Evolutionary conservation across 768 basidiomycete genomes (phyloP), one percentile per base, ranked within the genome.

Genomic region (Podaxis rugospora): DNA sequence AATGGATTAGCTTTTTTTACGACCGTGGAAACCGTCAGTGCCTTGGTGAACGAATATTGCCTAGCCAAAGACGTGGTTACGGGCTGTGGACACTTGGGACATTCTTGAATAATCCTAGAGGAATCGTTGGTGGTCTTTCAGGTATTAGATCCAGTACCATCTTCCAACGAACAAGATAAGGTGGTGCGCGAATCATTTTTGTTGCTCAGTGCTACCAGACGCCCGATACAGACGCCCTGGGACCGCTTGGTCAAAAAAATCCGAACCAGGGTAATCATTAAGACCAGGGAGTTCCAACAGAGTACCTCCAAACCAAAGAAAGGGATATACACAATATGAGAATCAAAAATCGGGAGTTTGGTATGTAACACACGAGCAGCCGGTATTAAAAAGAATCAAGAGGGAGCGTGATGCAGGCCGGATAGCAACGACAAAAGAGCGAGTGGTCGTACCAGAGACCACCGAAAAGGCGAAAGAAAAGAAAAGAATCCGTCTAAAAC

Each of bases 401-500:
- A 32, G 28, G 9, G 28, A 32, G 42, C 18, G 42, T 44, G 16
- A 44, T 16, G 42, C 42, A 18, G 13, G 47, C 21, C 47, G 21
- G 6, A 21, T 11, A 49, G 11, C 47, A 27, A 25, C 7, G 21
- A n/a, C 14, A 13, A 42, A n/a, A 47, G 46, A 18, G 21, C 13
- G 46, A 21, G 47, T 1, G 39, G 54, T 42, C 54, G n/a, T 27
- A 40, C 54, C 54, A 42, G 54, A 55, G 62, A 59, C 46, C 64
- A 65, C 53, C 64, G 52, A 37, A 16, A 51, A 52, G 44, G 36
- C 25, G 52, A 51, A 51, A 57, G 50, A 21, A 35, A 27, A 50
- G 14, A 32, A 32, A 53, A 18, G 39, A 44, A 27, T 46, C 28
- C 18, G 16, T 47, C 10, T n/a, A n/a, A 47, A 23, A 21, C 7